Evolutionary conservation across 108 stramenopile species (phyloP), one percentile per base, ranked within the genome.

Genomic region (Skeletonema tropicum): DNA sequence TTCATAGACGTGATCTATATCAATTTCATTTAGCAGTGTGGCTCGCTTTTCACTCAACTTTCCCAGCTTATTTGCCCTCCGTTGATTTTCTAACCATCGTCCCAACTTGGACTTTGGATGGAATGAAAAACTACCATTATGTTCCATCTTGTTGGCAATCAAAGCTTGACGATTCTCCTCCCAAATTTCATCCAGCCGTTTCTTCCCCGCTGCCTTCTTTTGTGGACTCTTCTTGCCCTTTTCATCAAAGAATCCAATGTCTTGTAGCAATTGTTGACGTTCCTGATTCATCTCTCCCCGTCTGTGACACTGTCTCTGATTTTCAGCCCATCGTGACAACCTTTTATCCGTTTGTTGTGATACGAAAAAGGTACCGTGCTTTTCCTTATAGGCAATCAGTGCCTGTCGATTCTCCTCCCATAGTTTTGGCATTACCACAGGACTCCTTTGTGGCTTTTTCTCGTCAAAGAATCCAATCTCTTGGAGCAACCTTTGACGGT

Each of bases 191-290:
- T 75, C 14, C 7, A 67, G 8, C 15, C 42, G 12, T 12, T 55
- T 38, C 31, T 10, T 25, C 12, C 3, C 7, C 42, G 69, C 68
- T 19, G 48, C 7, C 70, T 32, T n/a, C 79, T 77, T 77, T 68
- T 75, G 19, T 69, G 42, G 7, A 68, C 73, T 64, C 77, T 77
- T 55, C 73, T 68, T 8, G 66, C 66, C 17, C 73, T 64, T 73
- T 73, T 79, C 77, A 79, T 68, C 52, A 83, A 83, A 19, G 77
- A 77, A 19, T 74, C 65, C 15, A 67, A 79, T 58, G 75, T 77
- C 66, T 23, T 64, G 2, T 7, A 79, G 26, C 23, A 72, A 30
- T 36, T 33, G 60, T 39, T 75, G 36, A 48, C 58, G 35, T 3
- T 42, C 41, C 15, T 64, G 12, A 25, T 75, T 68, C 19, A 52